Base-by-base conservation (phyloP, 2,329 filamentous ascomycete genomes). In the Trichoderma simmonsii region DNA sequence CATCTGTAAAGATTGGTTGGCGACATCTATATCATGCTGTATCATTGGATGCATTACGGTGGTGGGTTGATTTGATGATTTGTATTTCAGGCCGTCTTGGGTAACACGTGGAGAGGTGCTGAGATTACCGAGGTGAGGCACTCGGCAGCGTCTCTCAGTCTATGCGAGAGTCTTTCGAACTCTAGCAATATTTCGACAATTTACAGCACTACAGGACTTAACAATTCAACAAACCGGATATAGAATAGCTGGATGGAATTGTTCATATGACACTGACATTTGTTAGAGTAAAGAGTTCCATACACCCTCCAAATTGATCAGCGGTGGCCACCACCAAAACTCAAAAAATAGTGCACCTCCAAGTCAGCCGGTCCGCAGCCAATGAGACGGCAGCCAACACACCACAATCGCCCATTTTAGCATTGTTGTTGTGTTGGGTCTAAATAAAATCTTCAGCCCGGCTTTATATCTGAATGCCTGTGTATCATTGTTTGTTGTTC, bases 351-450 rank as follows among this genome's bases (percentile, higher is more conserved):
- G 61, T 48, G 18, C 61, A 34, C 14, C 32, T 43, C 51, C 51
- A 36, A 39, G 15, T 8, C 43, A 48, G 62, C 62, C 28, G 9
- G 3, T 34, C 28, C 21, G 32, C 64, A 54, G 51, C 64, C 64
- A 59, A 67, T 67, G 4, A 43, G 28, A 59, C 51, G 11, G 34
- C 51, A 32, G 32, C 51, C 15, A 21, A 9, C 24, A 14, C 9
- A 57, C 24, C 21, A 67, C 64, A 67, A 67, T 67, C 30, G 32
- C 64, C 51, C 24, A n/a, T 67, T 67, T 67, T 57, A 67, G 64
- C 34, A 67, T 67, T 67, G 64, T 67, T 43, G 43, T 48, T 48
- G 64, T 15, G 64, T 67, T 67, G 51, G 28, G 21, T 2, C 64
- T 9, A 67, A 8, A 39, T 18, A n/a, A 21, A 24, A 24, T 26